Percentiles rank a stretch among this genome's conserved stretches.
phyloP scores from a whole-genome alignment of 2,329 filamentous ascomycete genomes.

The Elsinoe batatas region DNA sequence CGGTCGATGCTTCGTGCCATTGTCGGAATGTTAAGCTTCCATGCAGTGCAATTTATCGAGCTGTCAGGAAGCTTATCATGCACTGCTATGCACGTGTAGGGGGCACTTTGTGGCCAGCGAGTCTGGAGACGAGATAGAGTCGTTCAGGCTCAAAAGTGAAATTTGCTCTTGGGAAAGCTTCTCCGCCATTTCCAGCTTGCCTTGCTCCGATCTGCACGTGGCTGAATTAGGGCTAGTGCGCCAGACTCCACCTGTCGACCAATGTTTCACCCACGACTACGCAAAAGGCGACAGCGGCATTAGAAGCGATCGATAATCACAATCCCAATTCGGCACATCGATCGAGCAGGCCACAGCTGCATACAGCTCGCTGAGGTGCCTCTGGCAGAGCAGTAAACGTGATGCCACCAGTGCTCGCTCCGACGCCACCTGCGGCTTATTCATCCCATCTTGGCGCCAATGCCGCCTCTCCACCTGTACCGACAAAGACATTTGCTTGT shows the following conservation, averaged over 20 bases:
- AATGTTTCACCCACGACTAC: not conserved
- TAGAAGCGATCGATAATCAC: not conserved
- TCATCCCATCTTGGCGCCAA: constrained; percentile 5
- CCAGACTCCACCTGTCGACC: not conserved
- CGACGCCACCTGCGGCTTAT: not conserved
- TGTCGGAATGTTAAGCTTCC: not conserved
- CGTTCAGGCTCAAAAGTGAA: too few species aligned
- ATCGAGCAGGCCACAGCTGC: too few species aligned
- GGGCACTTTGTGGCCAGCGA: too few species aligned
- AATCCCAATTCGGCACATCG: not conserved
- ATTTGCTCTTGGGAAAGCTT: not conserved
- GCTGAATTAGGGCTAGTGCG: not conserved
- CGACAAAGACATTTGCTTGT: constrained; percentile 18
- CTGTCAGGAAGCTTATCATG: not conserved
- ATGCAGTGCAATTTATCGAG: not conserved
- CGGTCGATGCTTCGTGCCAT: not conserved
- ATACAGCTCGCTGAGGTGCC: too few species aligned
- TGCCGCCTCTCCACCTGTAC: not conserved
- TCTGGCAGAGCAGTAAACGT: too few species aligned
- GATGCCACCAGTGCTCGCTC: not conserved
- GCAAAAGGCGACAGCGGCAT: not conserved
- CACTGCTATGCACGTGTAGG: not conserved
- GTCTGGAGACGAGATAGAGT: too few species aligned
- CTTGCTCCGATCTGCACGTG: not conserved
- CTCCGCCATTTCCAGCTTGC: not conserved